Percentiles rank a stretch among this genome's conserved stretches.
Conservation (phyloP, 2,329 filamentous ascomycete genomes). For the Pseudocercospora musae region DNA sequence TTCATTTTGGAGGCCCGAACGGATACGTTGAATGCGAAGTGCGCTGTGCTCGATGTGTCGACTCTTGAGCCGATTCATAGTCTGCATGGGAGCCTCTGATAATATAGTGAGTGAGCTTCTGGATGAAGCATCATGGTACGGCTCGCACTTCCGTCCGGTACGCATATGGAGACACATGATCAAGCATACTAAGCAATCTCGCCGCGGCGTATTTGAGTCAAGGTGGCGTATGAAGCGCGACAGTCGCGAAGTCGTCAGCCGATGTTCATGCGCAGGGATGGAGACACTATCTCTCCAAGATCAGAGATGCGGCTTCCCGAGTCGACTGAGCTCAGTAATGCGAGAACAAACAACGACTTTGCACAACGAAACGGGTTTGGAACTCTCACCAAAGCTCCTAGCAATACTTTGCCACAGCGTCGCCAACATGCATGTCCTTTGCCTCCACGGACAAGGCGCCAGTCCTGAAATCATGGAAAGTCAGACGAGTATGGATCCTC, state of each 20-base stretch:
- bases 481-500: not conserved
- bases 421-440: conserved; percentile 9
- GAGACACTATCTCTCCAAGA: not conserved
- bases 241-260: not conserved
- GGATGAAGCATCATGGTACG: not conserved
- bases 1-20: not conserved
- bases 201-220: not conserved
- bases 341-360: not conserved
- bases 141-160: not conserved
- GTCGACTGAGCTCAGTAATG: not conserved
- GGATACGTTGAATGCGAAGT: not conserved
- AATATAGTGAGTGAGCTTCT: not conserved
- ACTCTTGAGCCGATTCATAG: not conserved
- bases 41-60: not conserved
- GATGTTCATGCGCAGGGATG: not conserved
- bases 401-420: not conserved
- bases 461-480: not conserved
- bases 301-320: not conserved
- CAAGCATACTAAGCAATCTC: not conserved
- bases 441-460: conserved; percentile 7
- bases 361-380: not conserved
- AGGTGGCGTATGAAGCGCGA: not conserved
- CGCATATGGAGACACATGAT: not conserved
- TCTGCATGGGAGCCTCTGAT: not conserved
- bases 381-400: not conserved